Evolutionary conservation across 495 filamentous ascomycete species (phyloP).

Genomic region (Lasiosphaeria ovina): DNA sequence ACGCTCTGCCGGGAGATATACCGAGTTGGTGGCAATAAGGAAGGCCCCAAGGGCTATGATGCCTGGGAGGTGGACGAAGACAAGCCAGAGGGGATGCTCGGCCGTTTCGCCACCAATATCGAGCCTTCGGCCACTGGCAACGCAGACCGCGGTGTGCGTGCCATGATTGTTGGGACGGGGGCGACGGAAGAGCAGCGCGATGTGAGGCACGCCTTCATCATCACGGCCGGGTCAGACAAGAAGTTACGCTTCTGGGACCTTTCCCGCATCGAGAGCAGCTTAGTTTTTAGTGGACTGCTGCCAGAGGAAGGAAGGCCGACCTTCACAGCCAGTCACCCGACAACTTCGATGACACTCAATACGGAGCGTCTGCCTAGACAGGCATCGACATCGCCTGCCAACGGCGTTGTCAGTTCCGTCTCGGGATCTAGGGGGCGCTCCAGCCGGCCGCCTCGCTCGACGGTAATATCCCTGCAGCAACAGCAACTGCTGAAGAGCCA

Average conservation of each 20-base stretch:
- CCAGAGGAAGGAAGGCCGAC: constrained; percentile 66
- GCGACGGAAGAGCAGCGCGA: constrained; percentile 58
- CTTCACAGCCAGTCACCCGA: constrained; percentile 70
- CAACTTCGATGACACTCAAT: constrained; percentile 64
- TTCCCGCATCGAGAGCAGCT: constrained; percentile 65
- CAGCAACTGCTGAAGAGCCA: constrained; percentile 83
- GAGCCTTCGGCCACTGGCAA: constrained; percentile 51
- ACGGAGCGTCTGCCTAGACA: constrained; percentile 64
- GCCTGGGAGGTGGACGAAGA: constrained; percentile 91
- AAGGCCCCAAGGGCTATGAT: constrained; percentile 68
- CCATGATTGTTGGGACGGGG: constrained; percentile 56
- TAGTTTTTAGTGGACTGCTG: constrained; percentile 75
- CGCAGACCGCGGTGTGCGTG: constrained; percentile 57
- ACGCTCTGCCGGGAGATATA: constrained; percentile 86
- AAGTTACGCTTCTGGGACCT: constrained; percentile 94
- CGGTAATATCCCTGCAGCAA: constrained; percentile 86
- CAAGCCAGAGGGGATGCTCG: constrained; percentile 81
- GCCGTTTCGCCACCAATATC: constrained; percentile 74
- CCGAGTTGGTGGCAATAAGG: constrained; percentile 56
- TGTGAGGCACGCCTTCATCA: constrained; percentile 63
- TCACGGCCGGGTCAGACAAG: constrained; percentile 85
- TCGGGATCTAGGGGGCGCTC: constrained; percentile 23
- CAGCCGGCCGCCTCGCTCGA: constrained; percentile 63
- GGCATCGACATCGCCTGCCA: constrained; percentile 38
- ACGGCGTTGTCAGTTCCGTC: constrained; percentile 25